Conservation (phyloP, 768 basidiomycete genomes). For the Trametes sanguinea region DNA sequence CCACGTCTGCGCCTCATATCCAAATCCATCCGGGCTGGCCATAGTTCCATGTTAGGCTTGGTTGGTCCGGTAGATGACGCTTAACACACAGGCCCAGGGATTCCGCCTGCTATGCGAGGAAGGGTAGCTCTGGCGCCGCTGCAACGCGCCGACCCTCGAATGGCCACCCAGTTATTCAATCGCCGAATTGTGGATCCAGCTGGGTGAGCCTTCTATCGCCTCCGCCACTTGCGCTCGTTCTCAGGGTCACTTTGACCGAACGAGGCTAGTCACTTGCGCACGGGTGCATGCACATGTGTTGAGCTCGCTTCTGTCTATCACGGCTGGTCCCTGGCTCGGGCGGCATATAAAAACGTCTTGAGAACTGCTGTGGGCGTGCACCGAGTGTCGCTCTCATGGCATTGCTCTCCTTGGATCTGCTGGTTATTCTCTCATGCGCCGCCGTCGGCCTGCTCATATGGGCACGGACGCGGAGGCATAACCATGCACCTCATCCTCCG, state of each 20-base stretch:
- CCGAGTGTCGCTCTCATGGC: not conserved
- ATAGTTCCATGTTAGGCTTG: not conserved
- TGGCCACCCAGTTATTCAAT: not conserved
- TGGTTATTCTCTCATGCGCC: not conserved
- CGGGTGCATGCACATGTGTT: not conserved
- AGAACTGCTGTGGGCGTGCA: not conserved
- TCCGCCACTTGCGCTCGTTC: not conserved
- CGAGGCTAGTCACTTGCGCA: not conserved
- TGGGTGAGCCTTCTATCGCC: not conserved
- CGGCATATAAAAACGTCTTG: not conserved
- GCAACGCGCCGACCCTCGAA: not conserved
- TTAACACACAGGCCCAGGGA: not conserved
- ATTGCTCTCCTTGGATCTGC: not conserved
- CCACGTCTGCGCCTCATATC: not conserved
- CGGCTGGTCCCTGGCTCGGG: not conserved
- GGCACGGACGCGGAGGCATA: not conserved
- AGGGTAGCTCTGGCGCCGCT: not conserved
- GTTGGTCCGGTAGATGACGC: not conserved
- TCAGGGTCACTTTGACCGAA: slow-evolving; percentile 4
- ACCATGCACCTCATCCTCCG: not conserved
- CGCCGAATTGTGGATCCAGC: slow-evolving; percentile 9
- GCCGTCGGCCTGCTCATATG: not conserved
- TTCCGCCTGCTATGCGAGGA: not conserved
- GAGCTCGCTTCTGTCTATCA: not conserved
- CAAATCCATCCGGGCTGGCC: not conserved